These are phyloP conservation scores for Termitomyces sp. DNA, from an alignment of 768 basidiomycete genomes.

Conservation along the genomic window DNA sequence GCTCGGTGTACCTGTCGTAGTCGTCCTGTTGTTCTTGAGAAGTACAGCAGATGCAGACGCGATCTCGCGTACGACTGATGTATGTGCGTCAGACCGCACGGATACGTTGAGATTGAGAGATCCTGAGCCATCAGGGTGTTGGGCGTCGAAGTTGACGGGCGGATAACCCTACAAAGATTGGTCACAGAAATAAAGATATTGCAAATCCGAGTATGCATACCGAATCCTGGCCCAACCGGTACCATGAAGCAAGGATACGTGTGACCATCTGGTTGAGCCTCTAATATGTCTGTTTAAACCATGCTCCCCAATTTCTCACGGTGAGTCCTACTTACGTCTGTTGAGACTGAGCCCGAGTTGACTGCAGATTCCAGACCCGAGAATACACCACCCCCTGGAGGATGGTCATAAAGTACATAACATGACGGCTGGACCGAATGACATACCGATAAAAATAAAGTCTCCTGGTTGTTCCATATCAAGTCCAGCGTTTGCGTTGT, in stretches of 20 bases:
- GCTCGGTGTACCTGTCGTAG: conserved; percentile 30
- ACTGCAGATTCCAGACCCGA: conserved; percentile 33
- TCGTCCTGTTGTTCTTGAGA: conserved; percentile 58
- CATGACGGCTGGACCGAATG: background rate
- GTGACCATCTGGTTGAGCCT: conserved; percentile 46
- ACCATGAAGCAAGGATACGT: conserved; percentile 44
- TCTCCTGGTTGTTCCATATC: conserved; percentile 56
- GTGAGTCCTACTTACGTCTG: conserved; percentile 22
- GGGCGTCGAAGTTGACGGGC: conserved; percentile 44
- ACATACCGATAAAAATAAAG: conserved; percentile 40
- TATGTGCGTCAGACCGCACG: conserved; percentile 43
- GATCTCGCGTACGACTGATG: conserved; percentile 60
- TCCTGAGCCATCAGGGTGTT: conserved; percentile 45
- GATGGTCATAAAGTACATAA: background rate
- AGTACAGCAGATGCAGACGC: conserved; percentile 65
- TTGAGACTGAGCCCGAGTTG: conserved; percentile 31
- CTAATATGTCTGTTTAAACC: conserved; percentile 17
- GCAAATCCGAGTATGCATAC: conserved; percentile 18
- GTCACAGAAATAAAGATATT: too few relatives aligned
- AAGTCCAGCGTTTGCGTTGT: conserved; percentile 46
- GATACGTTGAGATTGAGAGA: conserved; percentile 40
- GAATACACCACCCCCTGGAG: conserved; percentile 39
- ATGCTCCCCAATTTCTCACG: background rate
- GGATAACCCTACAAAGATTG: conserved; percentile 37
- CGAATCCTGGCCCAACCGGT: conserved; percentile 46